phyloP scores from a whole-genome alignment of 2,329 filamentous ascomycete genomes.

The Stenocarpella maydis region DNA sequence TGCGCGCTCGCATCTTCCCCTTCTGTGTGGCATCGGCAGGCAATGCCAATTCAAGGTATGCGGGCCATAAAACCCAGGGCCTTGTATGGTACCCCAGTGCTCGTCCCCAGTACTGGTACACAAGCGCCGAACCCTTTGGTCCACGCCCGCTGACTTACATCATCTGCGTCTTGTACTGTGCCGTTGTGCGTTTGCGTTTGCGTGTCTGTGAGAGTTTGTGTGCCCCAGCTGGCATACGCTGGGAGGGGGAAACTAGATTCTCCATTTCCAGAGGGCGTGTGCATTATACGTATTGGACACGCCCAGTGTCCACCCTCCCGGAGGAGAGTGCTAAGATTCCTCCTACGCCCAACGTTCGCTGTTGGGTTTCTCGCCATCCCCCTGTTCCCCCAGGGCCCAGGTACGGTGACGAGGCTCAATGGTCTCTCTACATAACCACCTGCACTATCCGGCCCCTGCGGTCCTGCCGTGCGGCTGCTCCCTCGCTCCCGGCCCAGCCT shows the following conservation, averaged over 20 bases:
- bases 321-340: background rate
- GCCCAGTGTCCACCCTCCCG: background rate
- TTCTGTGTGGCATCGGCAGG: conserved; percentile 28
- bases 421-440: conserved; percentile 5
- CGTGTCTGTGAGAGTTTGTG: background rate
- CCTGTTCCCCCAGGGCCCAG: background rate
- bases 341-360: background rate
- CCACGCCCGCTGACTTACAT: background rate
- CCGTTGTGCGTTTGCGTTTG: background rate
- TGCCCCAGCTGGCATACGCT: background rate
- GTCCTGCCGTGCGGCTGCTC: background rate
- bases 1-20: background rate
- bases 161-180: conserved; percentile 1
- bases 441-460: conserved; percentile 1
- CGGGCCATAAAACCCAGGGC: conserved; percentile 21
- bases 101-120: background rate
- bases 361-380: background rate
- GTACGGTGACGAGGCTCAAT: background rate
- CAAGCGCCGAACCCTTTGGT: background rate
- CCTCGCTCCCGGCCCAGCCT: conserved; percentile 5
- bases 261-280: conserved; percentile 5
- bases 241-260: background rate
- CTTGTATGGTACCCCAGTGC: background rate
- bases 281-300: background rate
- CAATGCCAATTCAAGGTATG: conserved; percentile 28